Evolutionary conservation across 441 rosid species (phyloP).

Genomic region (Euphorbia celastroides): DNA sequence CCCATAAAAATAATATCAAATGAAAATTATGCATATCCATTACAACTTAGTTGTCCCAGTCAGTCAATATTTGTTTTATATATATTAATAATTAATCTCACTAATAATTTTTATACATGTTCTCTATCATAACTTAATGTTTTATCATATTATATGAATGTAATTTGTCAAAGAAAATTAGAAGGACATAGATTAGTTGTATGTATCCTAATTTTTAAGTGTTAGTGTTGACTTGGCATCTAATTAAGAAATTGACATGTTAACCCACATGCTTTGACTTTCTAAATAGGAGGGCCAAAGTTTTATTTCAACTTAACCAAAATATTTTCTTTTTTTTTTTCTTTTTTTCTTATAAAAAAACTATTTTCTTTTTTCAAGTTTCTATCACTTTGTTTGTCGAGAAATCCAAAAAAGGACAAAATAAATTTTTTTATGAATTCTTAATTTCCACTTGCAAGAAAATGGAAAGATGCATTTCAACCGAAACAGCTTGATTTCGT

Average conservation of each 20-base stretch:
- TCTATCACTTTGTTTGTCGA: no score
- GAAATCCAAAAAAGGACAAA: background rate
- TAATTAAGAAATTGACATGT: background rate
- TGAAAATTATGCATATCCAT: background rate
- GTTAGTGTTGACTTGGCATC: conserved; percentile 7
- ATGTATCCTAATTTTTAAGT: background rate
- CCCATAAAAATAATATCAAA: no score
- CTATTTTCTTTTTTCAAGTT: no score
- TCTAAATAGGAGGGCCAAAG: background rate
- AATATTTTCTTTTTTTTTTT: background rate
- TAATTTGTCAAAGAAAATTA: background rate
- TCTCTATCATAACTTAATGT: no score
- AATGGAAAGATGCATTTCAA: background rate
- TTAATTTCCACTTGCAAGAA: background rate
- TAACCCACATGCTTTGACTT: conserved; percentile 8
- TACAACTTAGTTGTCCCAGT: background rate
- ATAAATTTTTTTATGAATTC: no score
- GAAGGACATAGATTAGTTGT: background rate
- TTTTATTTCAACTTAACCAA: background rate
- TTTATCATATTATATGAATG: background rate
- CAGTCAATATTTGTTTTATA: background rate
- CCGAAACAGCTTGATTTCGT: background rate
- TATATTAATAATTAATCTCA: background rate
- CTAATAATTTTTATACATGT: background rate
- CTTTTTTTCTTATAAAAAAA: no score